A percentile compares a stretch with the other conserved stretches of the same genome.
phyloP scores from a whole-genome alignment of 1,139 yeast species.

The Yamadazyma atlantica region DNA sequence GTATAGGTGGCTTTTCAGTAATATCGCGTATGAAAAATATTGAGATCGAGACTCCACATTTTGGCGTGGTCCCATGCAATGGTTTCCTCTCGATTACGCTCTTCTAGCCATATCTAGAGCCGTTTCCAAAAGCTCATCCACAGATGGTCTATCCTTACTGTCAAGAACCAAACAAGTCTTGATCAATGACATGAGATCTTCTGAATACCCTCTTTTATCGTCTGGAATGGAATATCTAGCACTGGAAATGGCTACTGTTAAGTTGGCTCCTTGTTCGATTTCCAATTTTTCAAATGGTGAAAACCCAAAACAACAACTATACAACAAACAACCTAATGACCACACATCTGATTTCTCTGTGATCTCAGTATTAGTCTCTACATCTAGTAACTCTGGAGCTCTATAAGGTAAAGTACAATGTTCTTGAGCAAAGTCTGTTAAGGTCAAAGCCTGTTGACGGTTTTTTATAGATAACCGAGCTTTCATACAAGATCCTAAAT shows the following conservation, averaged over 20 bases:
- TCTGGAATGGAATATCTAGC: slow-evolving; percentile 69
- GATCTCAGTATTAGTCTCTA: slow-evolving; percentile 59
- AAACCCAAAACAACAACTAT: slow-evolving; percentile 71
- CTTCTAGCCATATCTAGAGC: slow-evolving; percentile 36
- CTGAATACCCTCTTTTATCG: slow-evolving; percentile 45
- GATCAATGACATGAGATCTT: slow-evolving; percentile 55
- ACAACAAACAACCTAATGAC: slow-evolving; percentile 85
- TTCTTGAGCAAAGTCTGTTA: slow-evolving; percentile 82
- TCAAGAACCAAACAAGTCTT: slow-evolving; percentile 60
- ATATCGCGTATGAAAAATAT: not conserved
- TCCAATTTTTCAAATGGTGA: slow-evolving; percentile 90
- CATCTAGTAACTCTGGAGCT: slow-evolving; percentile 87
- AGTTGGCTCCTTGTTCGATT: slow-evolving; percentile 76
- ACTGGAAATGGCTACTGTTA: slow-evolving; percentile 71
- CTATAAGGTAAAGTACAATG: slow-evolving; percentile 86
- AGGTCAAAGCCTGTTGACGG: slow-evolving; percentile 69
- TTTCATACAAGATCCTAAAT: slow-evolving; percentile 74
- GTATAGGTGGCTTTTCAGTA: not conserved
- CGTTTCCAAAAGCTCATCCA: slow-evolving; percentile 55
- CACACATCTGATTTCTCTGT: slow-evolving; percentile 83
- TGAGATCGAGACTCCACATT: not conserved
- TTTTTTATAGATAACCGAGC: slow-evolving; percentile 57
- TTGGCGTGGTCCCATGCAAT: not conserved
- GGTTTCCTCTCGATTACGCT: not conserved
- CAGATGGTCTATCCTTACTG: slow-evolving; percentile 58